Percentiles rank a stretch among this genome's conserved stretches.
These are phyloP conservation scores for Fistulina hepatica DNA, from an alignment of 1,284 basidiomycete genomes.

Conservation along the genomic window DNA sequence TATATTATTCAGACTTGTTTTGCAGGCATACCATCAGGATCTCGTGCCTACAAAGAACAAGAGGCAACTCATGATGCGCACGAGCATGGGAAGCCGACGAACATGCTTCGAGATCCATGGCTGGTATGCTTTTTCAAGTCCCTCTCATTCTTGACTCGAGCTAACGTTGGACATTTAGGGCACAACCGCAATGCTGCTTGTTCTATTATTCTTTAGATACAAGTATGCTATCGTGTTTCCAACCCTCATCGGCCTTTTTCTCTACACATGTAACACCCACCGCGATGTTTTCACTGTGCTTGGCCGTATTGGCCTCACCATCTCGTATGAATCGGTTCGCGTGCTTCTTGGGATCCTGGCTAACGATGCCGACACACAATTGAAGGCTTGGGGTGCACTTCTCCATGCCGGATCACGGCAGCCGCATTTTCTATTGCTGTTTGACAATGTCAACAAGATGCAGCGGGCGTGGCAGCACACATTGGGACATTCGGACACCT, in stretches of 20 bases:
- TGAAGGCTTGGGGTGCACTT: not conserved
- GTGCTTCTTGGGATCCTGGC: conserved; percentile 6
- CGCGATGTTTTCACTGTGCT: conserved; percentile 9
- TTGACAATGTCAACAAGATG: conserved; percentile 9
- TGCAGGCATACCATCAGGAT: not conserved
- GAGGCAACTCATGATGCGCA: not conserved
- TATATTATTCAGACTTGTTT: not conserved
- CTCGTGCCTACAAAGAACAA: not conserved
- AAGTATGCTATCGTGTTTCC: conserved; percentile 9
- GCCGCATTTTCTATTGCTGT: conserved; percentile 4
- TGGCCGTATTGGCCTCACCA: conserved; percentile 5
- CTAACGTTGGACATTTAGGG: conserved; percentile 4
- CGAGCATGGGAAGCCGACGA: not conserved
- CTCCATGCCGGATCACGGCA: not conserved
- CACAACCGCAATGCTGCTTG: conserved; percentile 3
- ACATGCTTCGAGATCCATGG: conserved; percentile 8
- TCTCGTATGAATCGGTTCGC: conserved; percentile 6
- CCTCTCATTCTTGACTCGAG: not conserved
- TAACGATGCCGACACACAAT: conserved; percentile 1
- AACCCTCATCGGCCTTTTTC: conserved; percentile 7
- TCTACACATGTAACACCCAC: conserved; percentile 11
- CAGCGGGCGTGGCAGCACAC: conserved; percentile 5
- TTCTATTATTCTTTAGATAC: conserved; percentile 9
- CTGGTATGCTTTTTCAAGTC: conserved; percentile 3
- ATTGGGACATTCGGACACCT: conserved; percentile 3